phyloP scores from a whole-genome alignment of 2,329 filamentous ascomycete species.

The Cyphellophora attinorum region DNA sequence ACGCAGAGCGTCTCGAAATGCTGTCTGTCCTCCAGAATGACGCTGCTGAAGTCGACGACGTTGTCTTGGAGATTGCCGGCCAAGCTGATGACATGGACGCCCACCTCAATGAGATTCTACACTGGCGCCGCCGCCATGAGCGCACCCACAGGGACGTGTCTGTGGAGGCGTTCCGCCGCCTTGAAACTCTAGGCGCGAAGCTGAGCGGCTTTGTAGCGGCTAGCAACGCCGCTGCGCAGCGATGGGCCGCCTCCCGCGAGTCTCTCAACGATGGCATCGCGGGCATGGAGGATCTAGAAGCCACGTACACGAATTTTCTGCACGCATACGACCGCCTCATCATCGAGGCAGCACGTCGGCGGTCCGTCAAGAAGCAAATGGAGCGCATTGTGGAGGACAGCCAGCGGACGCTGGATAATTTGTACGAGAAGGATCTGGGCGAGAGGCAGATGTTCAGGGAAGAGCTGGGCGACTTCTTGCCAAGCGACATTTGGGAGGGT shows the following conservation, averaged over 20 bases:
- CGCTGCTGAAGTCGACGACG: slow-evolving; percentile 52
- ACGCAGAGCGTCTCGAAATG: slow-evolving; percentile 73
- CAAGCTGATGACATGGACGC: slow-evolving; percentile 68
- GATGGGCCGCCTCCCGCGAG: slow-evolving; percentile 67
- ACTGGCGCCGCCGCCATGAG: slow-evolving; percentile 51
- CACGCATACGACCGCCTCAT: slow-evolving; percentile 76
- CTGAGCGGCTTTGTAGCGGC: slow-evolving; percentile 46
- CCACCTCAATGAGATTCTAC: slow-evolving; percentile 53
- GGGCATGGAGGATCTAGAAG: slow-evolving; percentile 66
- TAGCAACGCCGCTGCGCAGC: slow-evolving; percentile 35
- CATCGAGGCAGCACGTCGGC: slow-evolving; percentile 70
- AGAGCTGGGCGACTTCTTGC: slow-evolving; percentile 77
- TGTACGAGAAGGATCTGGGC: slow-evolving; percentile 62
- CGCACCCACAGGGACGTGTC: slow-evolving; percentile 46
- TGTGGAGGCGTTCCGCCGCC: slow-evolving; percentile 51
- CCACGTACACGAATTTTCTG: slow-evolving; percentile 82
- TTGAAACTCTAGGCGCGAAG: slow-evolving; percentile 59
- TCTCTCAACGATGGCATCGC: slow-evolving; percentile 59
- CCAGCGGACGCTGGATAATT: slow-evolving; percentile 62
- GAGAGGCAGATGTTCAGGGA: slow-evolving; percentile 70
- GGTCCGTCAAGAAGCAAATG: slow-evolving; percentile 63
- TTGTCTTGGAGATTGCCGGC: slow-evolving; percentile 60
- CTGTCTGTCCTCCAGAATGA: slow-evolving; percentile 58
- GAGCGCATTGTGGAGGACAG: slow-evolving; percentile 68
- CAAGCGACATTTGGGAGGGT: slow-evolving; percentile 77